phyloP scores from a whole-genome alignment of 257 asterid genomes.

The Solanum raphanifolium region DNA sequence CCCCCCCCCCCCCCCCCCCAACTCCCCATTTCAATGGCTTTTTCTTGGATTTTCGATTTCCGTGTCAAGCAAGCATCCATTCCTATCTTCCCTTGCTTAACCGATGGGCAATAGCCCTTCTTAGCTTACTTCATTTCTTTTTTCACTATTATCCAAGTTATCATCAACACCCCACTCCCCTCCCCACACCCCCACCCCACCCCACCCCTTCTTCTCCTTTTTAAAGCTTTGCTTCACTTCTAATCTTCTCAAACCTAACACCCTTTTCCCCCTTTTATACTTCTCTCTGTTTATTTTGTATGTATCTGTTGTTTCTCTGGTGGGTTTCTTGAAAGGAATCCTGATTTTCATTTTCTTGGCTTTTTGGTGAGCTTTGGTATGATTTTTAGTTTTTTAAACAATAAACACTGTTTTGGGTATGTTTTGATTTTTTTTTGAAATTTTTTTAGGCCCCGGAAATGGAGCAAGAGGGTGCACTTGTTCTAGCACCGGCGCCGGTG shows the following conservation, averaged over 20 bases:
- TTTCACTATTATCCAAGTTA: background rate
- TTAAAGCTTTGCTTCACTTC: constrained; percentile 46
- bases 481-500: constrained; percentile 7
- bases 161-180: background rate
- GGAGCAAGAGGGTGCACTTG: constrained; percentile 40
- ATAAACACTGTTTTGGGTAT: background rate
- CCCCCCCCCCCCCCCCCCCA: background rate
- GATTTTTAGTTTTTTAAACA: background rate
- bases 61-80: constrained; percentile 66
- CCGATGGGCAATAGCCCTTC: constrained; percentile 46
- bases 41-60: constrained; percentile 60
- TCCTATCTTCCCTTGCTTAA: constrained; percentile 18
- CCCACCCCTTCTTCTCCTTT: background rate
- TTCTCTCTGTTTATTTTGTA: background rate
- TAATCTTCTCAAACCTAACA: constrained; percentile 33
- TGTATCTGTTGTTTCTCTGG: background rate
- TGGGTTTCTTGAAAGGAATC: background rate
- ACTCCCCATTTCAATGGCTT: background rate
- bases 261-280: background rate
- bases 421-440: background rate
- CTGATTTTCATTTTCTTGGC: constrained; percentile 3
- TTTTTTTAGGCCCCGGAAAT: background rate
- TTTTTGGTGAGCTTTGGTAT: background rate
- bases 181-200: background rate
- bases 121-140: constrained; percentile 5